A percentile compares a stretch with the other conserved stretches of the same genome.
phyloP scores from a whole-genome alignment of 1,284 basidiomycete genomes.

The Pseudozyma tsukubaensis region DNA sequence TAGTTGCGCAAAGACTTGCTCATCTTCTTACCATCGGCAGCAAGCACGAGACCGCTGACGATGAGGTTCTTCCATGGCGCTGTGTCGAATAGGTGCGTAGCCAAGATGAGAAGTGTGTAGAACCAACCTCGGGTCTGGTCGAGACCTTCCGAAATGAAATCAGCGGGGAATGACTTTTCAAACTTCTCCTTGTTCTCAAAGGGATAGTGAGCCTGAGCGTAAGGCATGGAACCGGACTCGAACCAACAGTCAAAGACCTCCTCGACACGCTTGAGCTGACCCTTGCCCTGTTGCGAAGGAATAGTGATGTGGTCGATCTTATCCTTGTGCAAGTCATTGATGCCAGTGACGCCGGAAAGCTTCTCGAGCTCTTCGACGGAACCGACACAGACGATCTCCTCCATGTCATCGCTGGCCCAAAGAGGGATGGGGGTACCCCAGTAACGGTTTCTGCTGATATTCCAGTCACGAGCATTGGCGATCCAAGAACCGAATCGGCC shows the following conservation, averaged over 20 bases:
- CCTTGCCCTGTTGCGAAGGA: slow-evolving; percentile 90
- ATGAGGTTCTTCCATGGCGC: slow-evolving; percentile 99
- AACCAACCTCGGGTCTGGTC: slow-evolving; percentile 87
- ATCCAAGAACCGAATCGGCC: slow-evolving; percentile 97
- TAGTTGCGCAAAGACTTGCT: slow-evolving; percentile 98
- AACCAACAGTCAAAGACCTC: slow-evolving; percentile 99
- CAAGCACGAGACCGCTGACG: slow-evolving; percentile 93
- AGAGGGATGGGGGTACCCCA: slow-evolving; percentile 99
- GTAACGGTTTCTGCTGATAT: slow-evolving; percentile 97
- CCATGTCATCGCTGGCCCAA: slow-evolving; percentile 92
- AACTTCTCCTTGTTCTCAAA: slow-evolving; percentile 92
- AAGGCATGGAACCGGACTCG: slow-evolving; percentile 99
- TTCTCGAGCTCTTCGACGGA: slow-evolving; percentile 89
- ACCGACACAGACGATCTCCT: slow-evolving; percentile 90
- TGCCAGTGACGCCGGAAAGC: slow-evolving; percentile 84
- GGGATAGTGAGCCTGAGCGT: slow-evolving; percentile 96
- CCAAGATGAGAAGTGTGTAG: slow-evolving; percentile 95
- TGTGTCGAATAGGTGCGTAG: slow-evolving; percentile 89
- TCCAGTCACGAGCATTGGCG: slow-evolving; percentile 97
- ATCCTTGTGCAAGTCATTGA: slow-evolving; percentile 94
- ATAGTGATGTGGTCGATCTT: slow-evolving; percentile 96
- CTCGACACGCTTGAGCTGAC: slow-evolving; percentile 85
- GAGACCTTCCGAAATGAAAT: slow-evolving; percentile 96
- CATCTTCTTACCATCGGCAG: slow-evolving; percentile 99
- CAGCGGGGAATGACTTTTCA: slow-evolving; percentile 89